Evolutionary conservation across 805 yeast species (phyloP).

Genomic region (Cyberlindnera suaveolens): DNA sequence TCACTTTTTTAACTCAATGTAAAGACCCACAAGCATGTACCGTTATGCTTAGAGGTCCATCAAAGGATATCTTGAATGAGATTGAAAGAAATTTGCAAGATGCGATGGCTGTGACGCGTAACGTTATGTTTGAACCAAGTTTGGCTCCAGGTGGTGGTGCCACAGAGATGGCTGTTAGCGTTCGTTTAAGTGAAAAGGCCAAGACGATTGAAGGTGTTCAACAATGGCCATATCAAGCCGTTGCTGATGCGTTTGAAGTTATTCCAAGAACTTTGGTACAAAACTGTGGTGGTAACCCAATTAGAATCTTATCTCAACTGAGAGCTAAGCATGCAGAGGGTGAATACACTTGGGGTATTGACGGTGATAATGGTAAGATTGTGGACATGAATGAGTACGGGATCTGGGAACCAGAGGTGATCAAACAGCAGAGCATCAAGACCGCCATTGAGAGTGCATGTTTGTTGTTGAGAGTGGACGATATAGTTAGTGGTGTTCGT

Average conservation of each 20-base stretch:
- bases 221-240: constrained; percentile 99
- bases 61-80: constrained; percentile 93
- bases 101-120: constrained; percentile 96
- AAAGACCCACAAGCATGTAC: constrained; percentile 90
- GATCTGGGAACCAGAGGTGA: constrained; percentile 98
- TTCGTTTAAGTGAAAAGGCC: constrained; percentile 81
- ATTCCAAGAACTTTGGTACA: constrained; percentile 96
- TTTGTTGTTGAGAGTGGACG: constrained; percentile 90
- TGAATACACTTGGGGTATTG: constrained; percentile 77
- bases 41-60: constrained; percentile 87
- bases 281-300: constrained; percentile 96
- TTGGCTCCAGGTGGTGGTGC: constrained; percentile 99
- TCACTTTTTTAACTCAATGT: constrained; percentile 77
- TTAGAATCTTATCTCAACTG: constrained; percentile 79
- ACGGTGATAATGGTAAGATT: constrained; percentile 90
- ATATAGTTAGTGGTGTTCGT: constrained; percentile 93
- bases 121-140: constrained; percentile 90
- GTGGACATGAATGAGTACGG: constrained; percentile 96
- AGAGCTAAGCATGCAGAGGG: constrained; percentile 97
- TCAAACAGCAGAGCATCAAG: constrained; percentile 93
- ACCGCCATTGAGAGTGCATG: constrained; percentile 98
- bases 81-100: constrained; percentile 95
- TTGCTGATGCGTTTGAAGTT: constrained; percentile 97
- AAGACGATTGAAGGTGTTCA: constrained; percentile 89
- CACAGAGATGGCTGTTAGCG: constrained; percentile 97